Evolutionary conservation across 2,329 filamentous ascomycete genomes (phyloP), one percentile per base, ranked within the genome.

Genomic region (Trichoderma koningiopsis): DNA sequence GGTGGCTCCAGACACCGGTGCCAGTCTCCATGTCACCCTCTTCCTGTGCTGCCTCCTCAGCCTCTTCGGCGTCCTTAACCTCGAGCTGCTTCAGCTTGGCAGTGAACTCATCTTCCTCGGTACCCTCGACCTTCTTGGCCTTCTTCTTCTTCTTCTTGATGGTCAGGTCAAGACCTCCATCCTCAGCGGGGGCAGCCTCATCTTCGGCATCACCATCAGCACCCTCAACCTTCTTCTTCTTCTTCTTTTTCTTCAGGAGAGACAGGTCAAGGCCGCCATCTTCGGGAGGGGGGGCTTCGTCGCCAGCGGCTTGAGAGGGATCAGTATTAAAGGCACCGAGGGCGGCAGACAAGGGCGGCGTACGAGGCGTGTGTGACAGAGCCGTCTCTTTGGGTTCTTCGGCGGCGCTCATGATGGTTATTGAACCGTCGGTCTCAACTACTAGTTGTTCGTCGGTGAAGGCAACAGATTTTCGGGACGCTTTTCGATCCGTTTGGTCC

Each of bases 1-100:
- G 89, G 84, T 97, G 94, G 73, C 87, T 83, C 93, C 93, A 97
- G 83, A 97, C 92, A 72, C 94, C 94, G 55, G 93, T 97, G 74
- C 94, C 94, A 79, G 90, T 87, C 75, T 94, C 89, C 85, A 94
- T 91, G 77, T 97, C 93, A 74, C 93, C 94, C 73, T 90, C 82
- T 68, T 87, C 84, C 56, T 82, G 79, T 47, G 82, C 82, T 40
- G 81, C 82, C 66, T 85, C 85, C 57, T 83, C 82, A 64, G 79
- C 79, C 57, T 78, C 83, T 75, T 84, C 92, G 74, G 91, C 91
- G 75, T 91, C 93, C 78, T 91, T 85, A 65, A 89, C 84, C 72
- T 89, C 86, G 69, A 88, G 83, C 70, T 89, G 87, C 73, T 90
- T 88, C 70, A 88, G 82, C 79, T 87, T 89, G 73, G 85, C 86